Conservation (phyloP, 768 basidiomycete species). For the Tricholoma terreum region DNA sequence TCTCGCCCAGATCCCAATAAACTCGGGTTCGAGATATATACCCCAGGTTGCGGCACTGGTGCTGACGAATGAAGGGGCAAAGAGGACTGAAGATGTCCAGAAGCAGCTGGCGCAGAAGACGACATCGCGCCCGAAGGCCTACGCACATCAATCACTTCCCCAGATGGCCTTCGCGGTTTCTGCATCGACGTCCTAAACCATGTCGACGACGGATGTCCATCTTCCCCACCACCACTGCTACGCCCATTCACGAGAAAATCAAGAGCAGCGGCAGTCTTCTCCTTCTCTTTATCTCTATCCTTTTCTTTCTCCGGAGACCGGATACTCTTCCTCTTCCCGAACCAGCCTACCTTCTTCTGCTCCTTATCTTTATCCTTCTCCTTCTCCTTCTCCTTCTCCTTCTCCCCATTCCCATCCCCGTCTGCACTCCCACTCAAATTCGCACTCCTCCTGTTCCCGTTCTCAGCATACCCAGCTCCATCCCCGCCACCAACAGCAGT, state of each 20-base stretch:
- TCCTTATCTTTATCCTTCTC: slow-evolving; percentile 36
- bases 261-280: neutral
- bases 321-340: slow-evolving; percentile 50
- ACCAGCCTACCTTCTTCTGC: slow-evolving; percentile 45
- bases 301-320: slow-evolving; percentile 31
- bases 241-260: too few relatives aligned
- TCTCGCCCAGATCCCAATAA: too few relatives aligned
- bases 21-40: too few relatives aligned
- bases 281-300: slow-evolving; percentile 10
- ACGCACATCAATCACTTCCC: slow-evolving; percentile 5
- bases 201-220: slow-evolving; percentile 1
- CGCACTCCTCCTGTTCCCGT: slow-evolving; percentile 3
- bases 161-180: slow-evolving; percentile 21
- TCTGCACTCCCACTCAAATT: neutral
- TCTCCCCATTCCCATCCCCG: neutral
- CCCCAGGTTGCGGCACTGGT: too few relatives aligned
- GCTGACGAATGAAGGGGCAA: neutral
- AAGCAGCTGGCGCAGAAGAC: neutral
- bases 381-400: slow-evolving; percentile 35
- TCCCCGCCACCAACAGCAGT: neutral
- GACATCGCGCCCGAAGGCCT: neutral
- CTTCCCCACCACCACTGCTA: neutral
- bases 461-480: slow-evolving; percentile 1
- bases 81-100: neutral
- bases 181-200: slow-evolving; percentile 26